Evolutionary conservation across 169 alveolate genomes (phyloP).

Genomic region (Miamiensis avidus): DNA sequence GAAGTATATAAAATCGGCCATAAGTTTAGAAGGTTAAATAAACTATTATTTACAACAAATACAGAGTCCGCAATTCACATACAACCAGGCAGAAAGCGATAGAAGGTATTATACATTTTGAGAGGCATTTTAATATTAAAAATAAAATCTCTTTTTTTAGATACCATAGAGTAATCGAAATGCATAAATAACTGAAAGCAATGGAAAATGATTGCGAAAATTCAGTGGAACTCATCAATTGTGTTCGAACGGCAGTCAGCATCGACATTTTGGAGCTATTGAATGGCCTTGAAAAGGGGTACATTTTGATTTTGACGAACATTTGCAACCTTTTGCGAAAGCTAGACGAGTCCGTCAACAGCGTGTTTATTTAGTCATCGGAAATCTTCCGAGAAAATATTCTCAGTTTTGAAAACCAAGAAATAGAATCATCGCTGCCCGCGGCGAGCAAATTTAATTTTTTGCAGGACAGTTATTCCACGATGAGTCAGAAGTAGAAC

Average conservation of each 20-base stretch:
- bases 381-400: too few species aligned
- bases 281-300: not conserved
- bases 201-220: not conserved
- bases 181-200: not conserved
- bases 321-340: too few species aligned
- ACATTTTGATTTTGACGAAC: too few species aligned
- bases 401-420: too few species aligned
- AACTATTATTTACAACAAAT: not conserved
- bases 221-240: not conserved
- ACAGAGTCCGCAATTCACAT: not conserved
- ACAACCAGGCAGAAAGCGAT: not conserved
- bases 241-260: not conserved
- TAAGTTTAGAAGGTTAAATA: not conserved
- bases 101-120: not conserved
- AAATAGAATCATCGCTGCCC: too few species aligned
- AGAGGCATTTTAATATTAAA: too few species aligned
- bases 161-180: not conserved
- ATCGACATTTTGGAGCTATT: not conserved
- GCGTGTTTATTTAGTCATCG: too few species aligned
- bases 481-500: too few species aligned
- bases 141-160: not conserved
- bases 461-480: too few species aligned
- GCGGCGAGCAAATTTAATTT: too few species aligned
- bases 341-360: too few species aligned
- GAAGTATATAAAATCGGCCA: not conserved